Evolutionary conservation across 2,329 filamentous ascomycete genomes (phyloP).

Genomic region (Aureobasidium sp.): DNA sequence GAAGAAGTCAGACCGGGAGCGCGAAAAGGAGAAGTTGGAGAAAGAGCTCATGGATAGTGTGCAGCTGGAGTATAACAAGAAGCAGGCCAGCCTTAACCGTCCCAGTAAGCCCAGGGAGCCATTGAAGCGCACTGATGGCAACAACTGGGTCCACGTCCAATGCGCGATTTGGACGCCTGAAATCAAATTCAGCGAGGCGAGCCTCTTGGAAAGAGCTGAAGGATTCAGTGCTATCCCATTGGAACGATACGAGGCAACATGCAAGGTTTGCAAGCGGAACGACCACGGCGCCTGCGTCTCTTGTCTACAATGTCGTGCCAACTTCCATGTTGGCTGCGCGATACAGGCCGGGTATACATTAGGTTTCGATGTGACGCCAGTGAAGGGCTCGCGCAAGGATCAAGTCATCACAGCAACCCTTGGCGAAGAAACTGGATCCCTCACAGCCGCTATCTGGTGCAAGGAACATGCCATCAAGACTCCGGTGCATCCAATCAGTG

Average conservation of each 20-base stretch:
- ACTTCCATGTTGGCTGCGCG: constrained; percentile 85
- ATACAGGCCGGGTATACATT: constrained; percentile 73
- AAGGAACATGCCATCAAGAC: constrained; percentile 70
- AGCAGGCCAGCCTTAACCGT: constrained; percentile 75
- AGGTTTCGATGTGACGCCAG: constrained; percentile 81
- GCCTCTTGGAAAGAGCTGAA: constrained; percentile 75
- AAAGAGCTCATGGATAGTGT: constrained; percentile 73
- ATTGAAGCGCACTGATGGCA: constrained; percentile 86
- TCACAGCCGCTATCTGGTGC: constrained; percentile 85
- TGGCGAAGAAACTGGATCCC: constrained; percentile 70
- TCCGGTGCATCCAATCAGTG: constrained; percentile 68
- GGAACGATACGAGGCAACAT: constrained; percentile 64
- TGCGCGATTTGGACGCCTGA: constrained; percentile 90
- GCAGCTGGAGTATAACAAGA: constrained; percentile 72
- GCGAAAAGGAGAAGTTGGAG: constrained; percentile 79
- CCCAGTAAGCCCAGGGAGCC: constrained; percentile 80
- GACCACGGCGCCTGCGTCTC: constrained; percentile 66
- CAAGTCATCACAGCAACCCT: constrained; percentile 71
- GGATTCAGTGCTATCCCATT: constrained; percentile 77
- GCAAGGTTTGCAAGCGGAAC: constrained; percentile 72
- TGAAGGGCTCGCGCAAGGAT: constrained; percentile 82
- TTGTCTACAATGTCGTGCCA: constrained; percentile 64
- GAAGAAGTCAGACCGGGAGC: constrained; percentile 89
- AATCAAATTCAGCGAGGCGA: constrained; percentile 82
- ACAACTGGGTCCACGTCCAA: constrained; percentile 96